Evolutionary conservation across 163 green algal species (phyloP).

Genomic region (Chlorella variabilis): DNA sequence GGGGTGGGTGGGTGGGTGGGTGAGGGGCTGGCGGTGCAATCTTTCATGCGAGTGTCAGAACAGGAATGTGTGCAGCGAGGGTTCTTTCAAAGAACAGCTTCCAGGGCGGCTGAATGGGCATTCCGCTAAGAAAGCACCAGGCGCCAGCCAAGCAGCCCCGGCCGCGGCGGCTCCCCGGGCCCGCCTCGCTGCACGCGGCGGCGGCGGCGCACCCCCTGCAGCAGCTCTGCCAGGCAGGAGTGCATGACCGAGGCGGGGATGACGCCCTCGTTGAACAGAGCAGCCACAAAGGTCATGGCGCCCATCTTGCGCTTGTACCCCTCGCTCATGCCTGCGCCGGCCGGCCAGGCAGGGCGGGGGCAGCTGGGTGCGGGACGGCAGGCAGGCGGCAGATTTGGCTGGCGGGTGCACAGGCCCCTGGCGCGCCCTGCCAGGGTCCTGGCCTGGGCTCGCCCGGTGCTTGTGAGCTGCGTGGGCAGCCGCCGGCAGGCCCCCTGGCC

Average conservation of each 20-base stretch:
- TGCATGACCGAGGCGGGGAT: neutral
- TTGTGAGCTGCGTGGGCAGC: neutral
- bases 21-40: too few relatives aligned
- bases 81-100: too few relatives aligned
- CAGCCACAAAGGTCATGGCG: neutral
- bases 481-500: too few relatives aligned
- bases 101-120: too few relatives aligned
- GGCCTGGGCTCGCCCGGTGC: too few relatives aligned
- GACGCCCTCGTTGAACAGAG: neutral
- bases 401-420: neutral
- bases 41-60: too few relatives aligned
- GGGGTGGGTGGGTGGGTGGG: too few relatives aligned
- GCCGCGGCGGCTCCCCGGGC: too few relatives aligned
- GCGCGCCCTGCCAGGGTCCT: neutral
- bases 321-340: slow-evolving; percentile 2
- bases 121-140: too few relatives aligned
- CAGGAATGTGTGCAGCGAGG: neutral
- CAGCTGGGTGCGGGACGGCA: neutral
- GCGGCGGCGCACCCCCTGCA: neutral
- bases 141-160: too few relatives aligned
- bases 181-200: too few relatives aligned
- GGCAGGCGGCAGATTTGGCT: neutral
- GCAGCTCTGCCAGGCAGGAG: slow-evolving; percentile 11
- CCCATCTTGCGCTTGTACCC: slow-evolving; percentile 9
- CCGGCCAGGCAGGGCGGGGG: neutral